phyloP scores from a whole-genome alignment of 352 stramenopile species.

The Globisporangium acanthophoron region DNA sequence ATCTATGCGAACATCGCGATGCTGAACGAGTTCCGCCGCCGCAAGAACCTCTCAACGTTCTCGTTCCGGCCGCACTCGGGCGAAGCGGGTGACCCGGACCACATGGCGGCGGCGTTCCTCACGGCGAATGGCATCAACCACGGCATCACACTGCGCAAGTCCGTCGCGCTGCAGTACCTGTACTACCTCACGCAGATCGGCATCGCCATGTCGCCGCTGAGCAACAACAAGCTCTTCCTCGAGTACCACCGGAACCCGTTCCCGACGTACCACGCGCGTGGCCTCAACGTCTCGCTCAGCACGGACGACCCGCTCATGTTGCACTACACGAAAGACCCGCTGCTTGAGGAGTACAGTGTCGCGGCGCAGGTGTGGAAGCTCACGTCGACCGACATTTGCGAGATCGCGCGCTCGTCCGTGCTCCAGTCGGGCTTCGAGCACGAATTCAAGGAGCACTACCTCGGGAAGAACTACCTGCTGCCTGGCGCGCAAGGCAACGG shows the following conservation, averaged over 20 bases:
- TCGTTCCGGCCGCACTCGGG: constrained; percentile 97
- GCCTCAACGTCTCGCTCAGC: constrained; percentile 97
- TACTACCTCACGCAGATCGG: constrained; percentile 98
- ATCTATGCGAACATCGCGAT: constrained; percentile 96
- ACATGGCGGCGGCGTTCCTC: constrained; percentile 90
- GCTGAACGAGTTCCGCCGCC: constrained; percentile 92
- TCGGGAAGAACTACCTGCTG: constrained; percentile 90
- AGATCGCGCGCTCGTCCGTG: constrained; percentile 98
- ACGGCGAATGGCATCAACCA: constrained; percentile 97
- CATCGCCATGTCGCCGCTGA: constrained; percentile 91
- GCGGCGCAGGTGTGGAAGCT: constrained; percentile 93
- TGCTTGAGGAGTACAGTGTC: constrained; percentile 96
- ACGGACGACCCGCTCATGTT: constrained; percentile 99
- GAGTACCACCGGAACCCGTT: constrained; percentile 95
- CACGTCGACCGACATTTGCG: constrained; percentile 96
- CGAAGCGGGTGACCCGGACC: constrained; percentile 96
- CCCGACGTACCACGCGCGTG: constrained; percentile 93
- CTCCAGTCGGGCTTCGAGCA: constrained; percentile 98
- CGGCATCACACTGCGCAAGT: constrained; percentile 97
- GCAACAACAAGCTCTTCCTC: constrained; percentile 95
- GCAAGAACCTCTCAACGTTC: constrained; percentile 90
- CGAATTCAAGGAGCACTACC: constrained; percentile 96
- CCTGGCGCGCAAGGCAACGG: constrained; percentile 70
- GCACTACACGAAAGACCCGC: constrained; percentile 97
- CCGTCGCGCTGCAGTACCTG: constrained; percentile 96